Evolutionary conservation across 495 filamentous ascomycete genomes (phyloP).

Genomic region (Penicillium cinerascens): DNA sequence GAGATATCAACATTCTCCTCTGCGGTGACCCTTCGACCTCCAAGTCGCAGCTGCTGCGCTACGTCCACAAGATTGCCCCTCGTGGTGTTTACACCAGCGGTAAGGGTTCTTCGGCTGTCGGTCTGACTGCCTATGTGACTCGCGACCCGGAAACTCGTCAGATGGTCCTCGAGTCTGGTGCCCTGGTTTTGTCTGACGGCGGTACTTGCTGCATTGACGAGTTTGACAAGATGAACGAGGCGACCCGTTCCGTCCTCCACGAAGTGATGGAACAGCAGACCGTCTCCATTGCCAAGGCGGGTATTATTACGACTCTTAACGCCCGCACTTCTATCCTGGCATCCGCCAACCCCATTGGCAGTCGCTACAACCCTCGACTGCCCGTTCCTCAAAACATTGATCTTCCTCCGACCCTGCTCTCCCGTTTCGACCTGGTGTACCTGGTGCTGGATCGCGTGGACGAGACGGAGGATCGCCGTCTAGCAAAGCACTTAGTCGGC

Average conservation of each 20-base stretch:
- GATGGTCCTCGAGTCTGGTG: slow-evolving; percentile 93
- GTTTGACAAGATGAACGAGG: slow-evolving; percentile 98
- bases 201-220: slow-evolving; percentile 99
- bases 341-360: slow-evolving; percentile 96
- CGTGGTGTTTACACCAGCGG: slow-evolving; percentile 96
- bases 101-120: slow-evolving; percentile 95
- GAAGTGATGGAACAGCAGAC: slow-evolving; percentile 99
- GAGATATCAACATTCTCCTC: slow-evolving; percentile 94
- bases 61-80: slow-evolving; percentile 96
- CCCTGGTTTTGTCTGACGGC: slow-evolving; percentile 90
- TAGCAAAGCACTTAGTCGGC: slow-evolving; percentile 88
- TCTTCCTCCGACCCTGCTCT: slow-evolving; percentile 88
- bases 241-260: slow-evolving; percentile 92
- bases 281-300: slow-evolving; percentile 96
- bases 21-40: slow-evolving; percentile 96
- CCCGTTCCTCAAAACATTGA: slow-evolving; percentile 98
- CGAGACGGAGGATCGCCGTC: slow-evolving; percentile 77
- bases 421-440: slow-evolving; percentile 95
- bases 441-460: slow-evolving; percentile 91
- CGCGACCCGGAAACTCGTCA: slow-evolving; percentile 93
- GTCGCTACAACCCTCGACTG: slow-evolving; percentile 92
- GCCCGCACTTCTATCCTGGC: slow-evolving; percentile 91
- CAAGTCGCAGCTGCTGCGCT: slow-evolving; percentile 90
- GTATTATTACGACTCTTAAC: slow-evolving; percentile 97
- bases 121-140: slow-evolving; percentile 97